Evolutionary conservation across 1,284 basidiomycete genomes (phyloP), one percentile per base, ranked within the genome.

Genomic region (Melampsora larici-populina): DNA sequence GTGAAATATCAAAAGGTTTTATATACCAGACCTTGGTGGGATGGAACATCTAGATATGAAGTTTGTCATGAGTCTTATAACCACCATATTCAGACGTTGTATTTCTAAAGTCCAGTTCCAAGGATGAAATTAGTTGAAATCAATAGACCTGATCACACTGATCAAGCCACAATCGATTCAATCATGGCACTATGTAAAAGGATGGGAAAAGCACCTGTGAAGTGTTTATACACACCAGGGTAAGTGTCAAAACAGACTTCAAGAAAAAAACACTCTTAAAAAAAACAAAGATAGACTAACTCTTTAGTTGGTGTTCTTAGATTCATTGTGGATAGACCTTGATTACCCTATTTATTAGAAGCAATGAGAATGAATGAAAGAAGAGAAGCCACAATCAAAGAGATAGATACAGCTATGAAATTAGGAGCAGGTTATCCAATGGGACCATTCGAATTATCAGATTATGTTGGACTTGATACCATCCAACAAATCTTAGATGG

Each of bases 81-180:
- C n/a, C n/a, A n/a, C n/a, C n/a, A n/a, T n/a, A n/a, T n/a, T n/a
- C n/a, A n/a, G n/a, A 18, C 31, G 8, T 68, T 2, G 4, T 49
- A 21, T 48, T 24, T 48, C n/a, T 62, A 80, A 81, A 84, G 85
- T 80, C 84, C 81, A 2, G 82, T 83, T 29, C 83, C 84, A 80
- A 86, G 87, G 79, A 88, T 88, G 87, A 88, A 88, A 82, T 85
- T 87, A 49, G 86, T 88, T 68, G 88, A 88, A 83, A 84, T 88
- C 78, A 85, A 88, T 77, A 84, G 85, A 64, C 87, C 87, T 29
- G 79, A 82, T 48, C 79, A 86, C 73, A 88, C 87, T 21, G 84
- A 83, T 29, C 83, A 86, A n/a, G 84, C 84, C 70, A 86, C 86
- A 0, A 85, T 84, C 75, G 81, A 86, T 36, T 82, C 86, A 1